Conservation (phyloP, 225 moss, liverwort and hornwort species). For the Rhytidiadelphus loreus region DNA sequence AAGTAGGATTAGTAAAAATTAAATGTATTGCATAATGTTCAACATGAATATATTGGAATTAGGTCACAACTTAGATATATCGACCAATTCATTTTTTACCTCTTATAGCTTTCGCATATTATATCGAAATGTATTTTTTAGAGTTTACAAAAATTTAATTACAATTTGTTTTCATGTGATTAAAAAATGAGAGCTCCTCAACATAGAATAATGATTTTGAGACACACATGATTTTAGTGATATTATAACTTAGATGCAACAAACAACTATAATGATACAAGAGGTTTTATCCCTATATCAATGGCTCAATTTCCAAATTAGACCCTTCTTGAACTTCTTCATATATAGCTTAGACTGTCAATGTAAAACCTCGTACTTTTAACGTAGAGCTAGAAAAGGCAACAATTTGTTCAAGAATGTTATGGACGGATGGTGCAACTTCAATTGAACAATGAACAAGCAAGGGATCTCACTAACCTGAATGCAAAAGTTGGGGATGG, state of each 20-base stretch:
- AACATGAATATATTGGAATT: neutral
- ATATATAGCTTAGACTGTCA: too few species aligned
- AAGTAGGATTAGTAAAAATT: accelerated
- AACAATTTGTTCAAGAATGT: neutral
- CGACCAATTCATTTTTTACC: neutral
- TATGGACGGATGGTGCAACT: too few species aligned
- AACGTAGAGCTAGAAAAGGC: neutral
- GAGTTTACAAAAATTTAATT: neutral
- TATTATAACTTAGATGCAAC: neutral
- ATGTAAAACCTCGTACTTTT: neutral
- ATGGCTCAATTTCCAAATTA: accelerated
- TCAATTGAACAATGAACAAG: neutral
- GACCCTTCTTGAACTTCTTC: neutral
- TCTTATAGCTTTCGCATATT: accelerated
- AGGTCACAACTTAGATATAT: neutral
- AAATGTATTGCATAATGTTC: neutral
- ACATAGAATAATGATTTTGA: neutral
- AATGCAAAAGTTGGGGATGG: constrained; percentile 21
- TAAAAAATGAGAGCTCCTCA: neutral
- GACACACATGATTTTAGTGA: neutral
- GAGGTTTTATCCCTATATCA: neutral
- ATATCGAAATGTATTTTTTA: neutral
- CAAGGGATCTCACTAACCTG: neutral
- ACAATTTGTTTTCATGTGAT: neutral
- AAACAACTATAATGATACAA: neutral